phyloP scores from a whole-genome alignment of 2,329 filamentous ascomycete species.

The Myriosclerotinia scirpicola region DNA sequence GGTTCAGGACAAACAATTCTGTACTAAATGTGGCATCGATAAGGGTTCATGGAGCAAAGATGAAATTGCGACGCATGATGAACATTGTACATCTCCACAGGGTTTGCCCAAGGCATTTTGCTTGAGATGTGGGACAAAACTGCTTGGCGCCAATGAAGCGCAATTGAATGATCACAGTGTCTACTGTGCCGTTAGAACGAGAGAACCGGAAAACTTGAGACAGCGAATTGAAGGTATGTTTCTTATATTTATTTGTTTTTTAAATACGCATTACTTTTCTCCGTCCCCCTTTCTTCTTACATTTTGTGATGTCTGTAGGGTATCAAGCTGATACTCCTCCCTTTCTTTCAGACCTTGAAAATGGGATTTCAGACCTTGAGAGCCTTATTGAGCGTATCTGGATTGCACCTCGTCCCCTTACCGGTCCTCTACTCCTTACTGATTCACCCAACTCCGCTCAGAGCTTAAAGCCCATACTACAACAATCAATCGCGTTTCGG shows the following conservation, averaged over 20 bases:
- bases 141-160: not conserved
- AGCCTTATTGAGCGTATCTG: conserved; percentile 2
- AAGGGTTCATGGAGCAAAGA: conserved; percentile 13
- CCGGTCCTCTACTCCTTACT: conserved; percentile 1
- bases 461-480: conserved; percentile 7
- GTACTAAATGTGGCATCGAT: conserved; percentile 27
- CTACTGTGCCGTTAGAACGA: conserved; percentile 15
- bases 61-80: not conserved
- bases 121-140: conserved; percentile 20
- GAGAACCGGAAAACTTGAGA: conserved; percentile 10
- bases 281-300: not conserved
- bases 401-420: conserved; percentile 17
- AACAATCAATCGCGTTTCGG: conserved; percentile 12
- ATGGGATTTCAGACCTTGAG: not conserved
- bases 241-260: not conserved
- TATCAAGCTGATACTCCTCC: conserved; percentile 19
- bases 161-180: conserved; percentile 17
- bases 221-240: conserved; percentile 15
- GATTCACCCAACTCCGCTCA: not conserved
- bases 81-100: conserved; percentile 20
- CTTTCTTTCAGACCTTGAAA: not conserved
- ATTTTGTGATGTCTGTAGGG: not conserved
- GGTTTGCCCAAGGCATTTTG: conserved; percentile 19
- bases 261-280: not conserved
- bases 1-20: conserved; percentile 15